A percentile compares a stretch with the other conserved stretches of the same genome.
phyloP scores from a whole-genome alignment of 2,329 filamentous ascomycete genomes.

The Incumbomyces lentus region DNA sequence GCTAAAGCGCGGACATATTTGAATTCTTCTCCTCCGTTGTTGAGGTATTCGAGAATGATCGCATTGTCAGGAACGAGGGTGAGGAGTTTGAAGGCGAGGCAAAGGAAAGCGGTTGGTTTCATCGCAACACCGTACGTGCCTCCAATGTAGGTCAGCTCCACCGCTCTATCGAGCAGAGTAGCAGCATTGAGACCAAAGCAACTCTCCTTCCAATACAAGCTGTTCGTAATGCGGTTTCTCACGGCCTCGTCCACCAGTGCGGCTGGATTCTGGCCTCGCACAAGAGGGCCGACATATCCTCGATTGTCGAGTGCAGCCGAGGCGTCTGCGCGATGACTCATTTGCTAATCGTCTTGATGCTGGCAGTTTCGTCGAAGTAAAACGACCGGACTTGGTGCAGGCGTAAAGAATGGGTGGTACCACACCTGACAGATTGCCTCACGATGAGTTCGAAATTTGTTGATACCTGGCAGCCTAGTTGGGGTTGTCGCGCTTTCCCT shows the following conservation, averaged over 20 bases:
- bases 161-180: conserved; percentile 75
- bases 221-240: conserved; percentile 87
- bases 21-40: conserved; percentile 66
- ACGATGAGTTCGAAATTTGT: too few relatives aligned
- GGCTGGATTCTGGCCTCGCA: conserved; percentile 88
- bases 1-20: conserved; percentile 82
- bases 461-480: too few relatives aligned
- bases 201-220: conserved; percentile 97
- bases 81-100: conserved; percentile 86
- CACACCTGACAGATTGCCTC: too few relatives aligned
- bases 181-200: conserved; percentile 87
- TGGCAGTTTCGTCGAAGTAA: too few relatives aligned
- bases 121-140: conserved; percentile 78
- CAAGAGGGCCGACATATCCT: conserved; percentile 63
- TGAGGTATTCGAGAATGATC: conserved; percentile 69
- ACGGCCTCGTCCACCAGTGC: conserved; percentile 93
- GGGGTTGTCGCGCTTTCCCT: too few relatives aligned
- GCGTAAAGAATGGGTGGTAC: too few relatives aligned
- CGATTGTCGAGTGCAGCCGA: conserved; percentile 74
- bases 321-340: conserved; percentile 65
- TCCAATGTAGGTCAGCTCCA: conserved; percentile 72
- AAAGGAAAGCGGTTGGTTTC: conserved; percentile 81
- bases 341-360: conserved; percentile 2
- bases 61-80: conserved; percentile 74
- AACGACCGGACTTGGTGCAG: too few relatives aligned